A percentile compares a stretch with the other conserved stretches of the same genome.
phyloP scores from a whole-genome alignment of 495 filamentous ascomycete species.

The Penicillium waksmanii region DNA sequence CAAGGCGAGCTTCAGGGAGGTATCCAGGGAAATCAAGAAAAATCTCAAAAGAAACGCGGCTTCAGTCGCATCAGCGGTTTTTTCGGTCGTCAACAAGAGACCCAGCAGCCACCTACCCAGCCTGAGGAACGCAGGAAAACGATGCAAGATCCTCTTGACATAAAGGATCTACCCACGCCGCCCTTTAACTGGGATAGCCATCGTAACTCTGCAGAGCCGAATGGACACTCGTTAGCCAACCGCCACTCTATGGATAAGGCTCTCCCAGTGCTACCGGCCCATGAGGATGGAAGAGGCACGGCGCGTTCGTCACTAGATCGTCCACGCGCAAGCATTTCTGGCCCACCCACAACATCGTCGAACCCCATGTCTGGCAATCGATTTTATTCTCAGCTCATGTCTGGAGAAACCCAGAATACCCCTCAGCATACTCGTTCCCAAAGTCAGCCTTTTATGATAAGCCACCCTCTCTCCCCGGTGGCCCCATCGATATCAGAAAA shows the following conservation, averaged over 20 bases:
- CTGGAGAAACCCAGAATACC: constrained; percentile 8
- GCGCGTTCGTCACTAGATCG: constrained; percentile 6
- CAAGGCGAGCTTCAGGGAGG: constrained; percentile 21
- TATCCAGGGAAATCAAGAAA: constrained; percentile 24
- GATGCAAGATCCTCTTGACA: not conserved
- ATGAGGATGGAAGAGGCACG: not conserved
- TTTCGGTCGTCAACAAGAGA: constrained; percentile 24
- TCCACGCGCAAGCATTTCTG: constrained; percentile 19
- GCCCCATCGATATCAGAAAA: constrained; percentile 14
- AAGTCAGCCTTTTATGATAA: constrained; percentile 19
- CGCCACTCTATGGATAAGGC: constrained; percentile 8
- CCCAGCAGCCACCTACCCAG: constrained; percentile 10
- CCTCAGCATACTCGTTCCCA: constrained; percentile 15
- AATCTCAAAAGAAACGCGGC: constrained; percentile 21
- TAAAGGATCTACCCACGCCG: constrained; percentile 10
- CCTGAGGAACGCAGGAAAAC: not conserved
- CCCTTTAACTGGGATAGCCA: not conserved
- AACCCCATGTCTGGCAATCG: constrained; percentile 11
- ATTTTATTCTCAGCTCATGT: constrained; percentile 27
- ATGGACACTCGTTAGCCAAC: not conserved
- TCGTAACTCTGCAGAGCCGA: not conserved
- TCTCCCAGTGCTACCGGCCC: constrained; percentile 10
- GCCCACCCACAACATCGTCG: constrained; percentile 12
- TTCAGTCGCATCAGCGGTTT: constrained; percentile 27
- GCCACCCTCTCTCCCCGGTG: constrained; percentile 18